Evolutionary conservation across 768 basidiomycete genomes (phyloP).

Genomic region (Xerocomus spinulosus): DNA sequence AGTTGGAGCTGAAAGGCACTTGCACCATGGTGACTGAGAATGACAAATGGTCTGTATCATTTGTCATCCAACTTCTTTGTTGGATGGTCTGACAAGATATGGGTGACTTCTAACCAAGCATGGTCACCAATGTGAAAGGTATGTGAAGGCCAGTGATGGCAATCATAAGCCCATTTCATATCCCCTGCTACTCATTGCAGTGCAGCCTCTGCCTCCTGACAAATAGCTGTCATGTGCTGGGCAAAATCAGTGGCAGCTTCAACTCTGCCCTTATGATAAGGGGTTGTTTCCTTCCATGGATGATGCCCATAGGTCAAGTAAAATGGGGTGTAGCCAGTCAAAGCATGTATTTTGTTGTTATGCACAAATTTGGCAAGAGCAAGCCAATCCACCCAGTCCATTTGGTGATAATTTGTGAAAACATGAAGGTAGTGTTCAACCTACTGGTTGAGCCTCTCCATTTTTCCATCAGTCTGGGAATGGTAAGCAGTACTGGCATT

Average conservation of each 20-base stretch:
- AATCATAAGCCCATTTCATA: too few relatives aligned
- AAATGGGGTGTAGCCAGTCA: constrained; percentile 31
- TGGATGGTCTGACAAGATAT: background rate
- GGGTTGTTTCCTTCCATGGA: background rate
- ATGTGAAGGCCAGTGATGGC: too few relatives aligned
- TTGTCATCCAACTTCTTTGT: background rate
- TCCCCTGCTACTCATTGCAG: background rate
- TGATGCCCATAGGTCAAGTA: constrained; percentile 3
- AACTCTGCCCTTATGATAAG: background rate
- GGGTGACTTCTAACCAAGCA: background rate
- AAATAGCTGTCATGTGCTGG: background rate
- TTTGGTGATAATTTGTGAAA: too few relatives aligned
- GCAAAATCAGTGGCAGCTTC: background rate
- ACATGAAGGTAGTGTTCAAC: too few relatives aligned
- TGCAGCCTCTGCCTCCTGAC: background rate
- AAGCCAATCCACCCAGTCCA: too few relatives aligned
- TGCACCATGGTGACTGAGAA: background rate
- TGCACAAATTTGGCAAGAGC: background rate
- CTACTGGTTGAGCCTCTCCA: too few relatives aligned
- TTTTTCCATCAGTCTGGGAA: too few relatives aligned
- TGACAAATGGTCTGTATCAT: background rate
- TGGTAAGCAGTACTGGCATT: background rate
- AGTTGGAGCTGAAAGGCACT: background rate
- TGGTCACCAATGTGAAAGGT: background rate
- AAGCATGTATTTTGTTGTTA: background rate